Evolutionary conservation across 257 asterid species (phyloP), one percentile per base, ranked within the genome.

Genomic region (Solanum virginianum): DNA sequence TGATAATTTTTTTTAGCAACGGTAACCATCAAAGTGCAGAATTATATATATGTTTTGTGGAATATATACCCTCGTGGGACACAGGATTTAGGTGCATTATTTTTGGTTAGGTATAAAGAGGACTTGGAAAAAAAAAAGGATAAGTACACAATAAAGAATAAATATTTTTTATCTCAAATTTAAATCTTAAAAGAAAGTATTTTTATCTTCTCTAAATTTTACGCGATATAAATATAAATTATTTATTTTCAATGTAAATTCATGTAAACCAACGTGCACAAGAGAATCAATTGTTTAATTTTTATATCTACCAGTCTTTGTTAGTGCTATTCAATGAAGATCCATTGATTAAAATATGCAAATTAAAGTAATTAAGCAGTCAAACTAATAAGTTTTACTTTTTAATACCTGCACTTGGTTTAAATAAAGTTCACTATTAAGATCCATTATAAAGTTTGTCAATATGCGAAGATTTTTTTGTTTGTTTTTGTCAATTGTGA

Each of bases 281-380:
- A 63, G 10, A 77, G 16, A 17, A 51, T 77, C 63, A 51, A 51
- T 51, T 77, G 3, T 51, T 53, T 32, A 66, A 66, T 66, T 51
- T 7, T 77, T 77, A 15, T 51, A 29, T 77, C 16, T 77, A 51
- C 45, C 26, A 17, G 59, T 77, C 26, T 10, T 26, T 49, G 82
- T 53, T 77, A 53, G 82, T 77, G 47, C 41, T n/a, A 26, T 9
- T 77, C 65, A 53, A 77, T 26, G 65, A 77, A 77, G 26, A 51
- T 47, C 47, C 0, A 22, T 2, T 24, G 32, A 54, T 49, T 49
- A 47, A 49, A 75, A 22, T 49, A 75, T 75, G 59, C 81, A 13
- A 75, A 49, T 75, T 75, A 14, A 75, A 8, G 62, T 75, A 8
- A 68, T 17, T 32, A 75, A 47, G 11, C 60, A 47, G 43, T 75